Evolutionary conservation across 495 filamentous ascomycete species (phyloP).

Genomic region (Mytilinidion resinicola): DNA sequence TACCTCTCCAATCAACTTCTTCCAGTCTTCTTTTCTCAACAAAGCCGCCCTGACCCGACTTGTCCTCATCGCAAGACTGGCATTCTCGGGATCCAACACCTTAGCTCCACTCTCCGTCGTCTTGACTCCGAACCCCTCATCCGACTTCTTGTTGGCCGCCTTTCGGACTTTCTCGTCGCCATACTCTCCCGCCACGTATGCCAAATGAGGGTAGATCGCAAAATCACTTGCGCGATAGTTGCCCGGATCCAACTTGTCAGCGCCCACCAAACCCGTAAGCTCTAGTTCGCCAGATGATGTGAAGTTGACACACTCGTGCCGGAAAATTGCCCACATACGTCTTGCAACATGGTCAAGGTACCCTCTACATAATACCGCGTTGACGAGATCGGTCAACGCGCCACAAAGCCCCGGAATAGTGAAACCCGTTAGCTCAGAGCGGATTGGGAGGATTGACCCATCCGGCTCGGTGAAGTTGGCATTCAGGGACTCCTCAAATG

Average conservation of each 20-base stretch:
- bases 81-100: conserved; percentile 7
- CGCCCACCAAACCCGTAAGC: conserved; percentile 10
- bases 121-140: conserved; percentile 5
- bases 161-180: conserved; percentile 2
- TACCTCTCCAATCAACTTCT: conserved; percentile 3
- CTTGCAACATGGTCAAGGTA: conserved; percentile 16
- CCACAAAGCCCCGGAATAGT: conserved; percentile 16
- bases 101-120: conserved; percentile 4
- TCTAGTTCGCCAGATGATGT: background rate
- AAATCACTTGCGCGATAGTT: conserved; percentile 12
- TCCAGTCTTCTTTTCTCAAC: conserved; percentile 3
- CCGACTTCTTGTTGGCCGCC: background rate
- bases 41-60: background rate
- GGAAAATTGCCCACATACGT: conserved; percentile 13
- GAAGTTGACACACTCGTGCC: conserved; percentile 7
- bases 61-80: background rate
- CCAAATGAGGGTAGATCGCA: conserved; percentile 6
- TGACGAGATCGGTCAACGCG: conserved; percentile 13
- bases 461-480: conserved; percentile 19
- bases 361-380: conserved; percentile 12
- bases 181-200: conserved; percentile 9
- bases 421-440: conserved; percentile 18
- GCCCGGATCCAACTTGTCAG: conserved; percentile 13
- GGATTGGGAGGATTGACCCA: conserved; percentile 18
- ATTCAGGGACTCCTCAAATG: conserved; percentile 13